These are phyloP conservation scores for Mucuna pruriens DNA, from an alignment of 306 rosid genomes.

Conservation along the genomic window DNA sequence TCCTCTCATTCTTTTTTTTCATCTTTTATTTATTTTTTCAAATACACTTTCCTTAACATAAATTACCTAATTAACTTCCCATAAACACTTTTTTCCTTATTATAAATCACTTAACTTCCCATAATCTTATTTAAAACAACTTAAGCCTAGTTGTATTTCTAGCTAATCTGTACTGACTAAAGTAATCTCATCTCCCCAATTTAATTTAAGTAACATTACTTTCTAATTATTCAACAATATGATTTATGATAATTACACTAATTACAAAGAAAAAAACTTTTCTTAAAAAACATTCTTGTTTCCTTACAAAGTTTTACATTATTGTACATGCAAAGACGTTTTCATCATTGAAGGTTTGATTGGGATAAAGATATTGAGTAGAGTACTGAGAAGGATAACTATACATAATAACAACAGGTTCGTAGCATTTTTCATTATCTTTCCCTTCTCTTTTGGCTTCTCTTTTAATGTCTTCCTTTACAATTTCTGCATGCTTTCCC, in stretches of 20 bases:
- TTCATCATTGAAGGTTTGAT: slow-evolving; percentile 74
- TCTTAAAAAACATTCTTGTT: background rate
- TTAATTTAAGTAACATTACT: background rate
- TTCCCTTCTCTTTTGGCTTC: background rate
- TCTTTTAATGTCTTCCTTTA: slow-evolving; percentile 31
- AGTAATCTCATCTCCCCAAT: background rate
- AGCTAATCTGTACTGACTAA: background rate
- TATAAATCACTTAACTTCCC: no score
- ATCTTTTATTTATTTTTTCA: background rate
- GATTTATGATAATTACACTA: background rate
- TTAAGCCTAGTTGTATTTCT: background rate
- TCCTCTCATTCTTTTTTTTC: background rate
- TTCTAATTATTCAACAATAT: background rate
- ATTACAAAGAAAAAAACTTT: background rate
- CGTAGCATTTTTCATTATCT: slow-evolving; percentile 4
- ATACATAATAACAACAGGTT: slow-evolving; percentile 5
- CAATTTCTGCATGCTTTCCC: slow-evolving; percentile 63
- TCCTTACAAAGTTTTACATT: slow-evolving; percentile 48
- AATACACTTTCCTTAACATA: background rate
- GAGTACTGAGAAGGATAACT: slow-evolving; percentile 70
- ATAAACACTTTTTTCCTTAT: background rate
- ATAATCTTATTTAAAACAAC: background rate
- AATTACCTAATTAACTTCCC: background rate
- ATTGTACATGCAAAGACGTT: slow-evolving; percentile 71
- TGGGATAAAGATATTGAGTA: slow-evolving; percentile 46